Conservation (phyloP, 495 filamentous ascomycete genomes). For the Penicillium atrosanguineum region DNA sequence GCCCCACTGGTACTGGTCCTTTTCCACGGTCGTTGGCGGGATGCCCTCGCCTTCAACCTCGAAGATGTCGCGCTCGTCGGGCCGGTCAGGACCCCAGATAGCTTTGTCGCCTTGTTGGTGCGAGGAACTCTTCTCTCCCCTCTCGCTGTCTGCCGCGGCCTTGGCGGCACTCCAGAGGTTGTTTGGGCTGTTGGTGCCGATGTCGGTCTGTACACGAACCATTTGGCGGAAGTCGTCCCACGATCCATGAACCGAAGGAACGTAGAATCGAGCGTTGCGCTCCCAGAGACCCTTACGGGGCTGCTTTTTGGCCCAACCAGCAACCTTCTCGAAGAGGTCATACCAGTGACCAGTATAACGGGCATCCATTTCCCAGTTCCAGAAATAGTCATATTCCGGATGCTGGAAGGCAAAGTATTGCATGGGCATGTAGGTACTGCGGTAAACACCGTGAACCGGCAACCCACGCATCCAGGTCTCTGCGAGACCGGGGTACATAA, state of each 20-base stretch:
- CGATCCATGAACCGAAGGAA: slow-evolving; percentile 80
- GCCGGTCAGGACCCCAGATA: slow-evolving; percentile 83
- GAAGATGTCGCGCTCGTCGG: slow-evolving; percentile 63
- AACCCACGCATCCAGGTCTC: slow-evolving; percentile 71
- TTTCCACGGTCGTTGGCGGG: slow-evolving; percentile 69
- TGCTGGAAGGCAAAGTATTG: slow-evolving; percentile 89
- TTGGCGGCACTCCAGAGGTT: slow-evolving; percentile 63
- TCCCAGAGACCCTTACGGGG: slow-evolving; percentile 94
- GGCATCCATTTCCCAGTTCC: slow-evolving; percentile 99
- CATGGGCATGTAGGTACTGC: slow-evolving; percentile 88
- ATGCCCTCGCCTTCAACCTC: slow-evolving; percentile 66
- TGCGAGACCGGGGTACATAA: slow-evolving; percentile 78
- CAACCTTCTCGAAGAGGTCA: slow-evolving; percentile 75
- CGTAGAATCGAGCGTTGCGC: slow-evolving; percentile 85
- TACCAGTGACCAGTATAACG: slow-evolving; percentile 97
- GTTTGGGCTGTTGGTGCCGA: slow-evolving; percentile 69
- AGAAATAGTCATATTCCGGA: slow-evolving; percentile 92
- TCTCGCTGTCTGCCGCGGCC: slow-evolving; percentile 31
- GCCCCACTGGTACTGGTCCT: slow-evolving; percentile 83
- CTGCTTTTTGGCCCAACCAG: slow-evolving; percentile 74
- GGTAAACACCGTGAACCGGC: slow-evolving; percentile 86
- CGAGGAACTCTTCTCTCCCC: slow-evolving; percentile 39
- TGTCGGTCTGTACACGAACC: slow-evolving; percentile 85
- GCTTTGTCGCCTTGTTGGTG: slow-evolving; percentile 61
- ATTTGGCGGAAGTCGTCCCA: slow-evolving; percentile 94